Evolutionary conservation across 75 land plant species (phyloP).

Genomic region (Cunninghamia lanceolata): DNA sequence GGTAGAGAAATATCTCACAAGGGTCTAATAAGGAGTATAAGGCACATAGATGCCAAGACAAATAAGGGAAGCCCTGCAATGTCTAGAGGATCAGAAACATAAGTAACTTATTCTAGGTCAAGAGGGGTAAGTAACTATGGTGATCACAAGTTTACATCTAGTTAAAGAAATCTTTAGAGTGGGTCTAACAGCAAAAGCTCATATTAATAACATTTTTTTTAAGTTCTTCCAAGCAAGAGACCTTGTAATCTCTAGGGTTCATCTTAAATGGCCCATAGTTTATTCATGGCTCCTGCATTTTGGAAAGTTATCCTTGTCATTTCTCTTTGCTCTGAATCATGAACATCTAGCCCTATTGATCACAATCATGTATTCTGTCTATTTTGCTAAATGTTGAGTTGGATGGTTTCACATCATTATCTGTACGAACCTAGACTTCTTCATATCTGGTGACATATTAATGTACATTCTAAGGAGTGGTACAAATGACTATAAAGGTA

Average conservation of each 20-base stretch:
- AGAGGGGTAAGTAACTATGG: neutral
- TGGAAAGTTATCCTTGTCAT: slow-evolving; percentile 35
- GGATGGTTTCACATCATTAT: too few species aligned
- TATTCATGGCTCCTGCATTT: slow-evolving; percentile 31
- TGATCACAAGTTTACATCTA: neutral
- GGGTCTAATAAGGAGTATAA: slow-evolving; percentile 2
- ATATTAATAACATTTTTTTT: slow-evolving; percentile 4
- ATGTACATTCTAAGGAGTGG: too few species aligned
- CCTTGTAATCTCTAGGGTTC: slow-evolving; percentile 15
- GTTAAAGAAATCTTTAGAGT: slow-evolving; percentile 16
- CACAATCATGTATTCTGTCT: too few species aligned
- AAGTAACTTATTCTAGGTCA: neutral
- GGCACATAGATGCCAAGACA: neutral
- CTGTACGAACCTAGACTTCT: too few species aligned
- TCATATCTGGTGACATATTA: too few species aligned
- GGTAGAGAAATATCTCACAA: too few species aligned
- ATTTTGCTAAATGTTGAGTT: too few species aligned
- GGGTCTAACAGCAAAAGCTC: slow-evolving; percentile 32
- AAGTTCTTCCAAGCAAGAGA: slow-evolving; percentile 10
- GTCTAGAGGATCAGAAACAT: neutral
- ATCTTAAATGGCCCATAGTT: slow-evolving; percentile 29
- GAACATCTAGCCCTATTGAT: too few species aligned
- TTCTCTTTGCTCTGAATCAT: too few species aligned
- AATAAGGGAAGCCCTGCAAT: neutral
- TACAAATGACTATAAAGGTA: too few species aligned